phyloP scores from a whole-genome alignment of 2,329 filamentous ascomycete species.

The Cercospora sp. region DNA sequence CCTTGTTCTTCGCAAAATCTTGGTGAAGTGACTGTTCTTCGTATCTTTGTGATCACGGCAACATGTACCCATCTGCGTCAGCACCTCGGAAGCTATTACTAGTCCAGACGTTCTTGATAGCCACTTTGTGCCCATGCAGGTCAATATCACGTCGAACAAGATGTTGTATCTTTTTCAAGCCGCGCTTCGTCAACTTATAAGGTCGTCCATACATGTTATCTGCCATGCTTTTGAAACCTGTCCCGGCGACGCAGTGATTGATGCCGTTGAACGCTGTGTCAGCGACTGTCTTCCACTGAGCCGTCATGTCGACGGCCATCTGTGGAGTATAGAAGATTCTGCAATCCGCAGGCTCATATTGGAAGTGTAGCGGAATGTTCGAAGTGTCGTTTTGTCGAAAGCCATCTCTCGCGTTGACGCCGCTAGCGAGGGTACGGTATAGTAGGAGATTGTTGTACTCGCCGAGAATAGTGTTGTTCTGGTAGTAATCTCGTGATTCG shows the following conservation, averaged over 20 bases:
- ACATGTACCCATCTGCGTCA: slow-evolving; percentile 16
- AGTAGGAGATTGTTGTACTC: slow-evolving; percentile 33
- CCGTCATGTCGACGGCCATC: slow-evolving; percentile 51
- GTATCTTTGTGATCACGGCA: neutral
- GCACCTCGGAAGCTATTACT: slow-evolving; percentile 24
- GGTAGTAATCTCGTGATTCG: slow-evolving; percentile 31
- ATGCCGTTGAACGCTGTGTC: slow-evolving; percentile 37
- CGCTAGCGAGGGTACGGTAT: slow-evolving; percentile 27
- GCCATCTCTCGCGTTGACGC: slow-evolving; percentile 37
- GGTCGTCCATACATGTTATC: slow-evolving; percentile 15
- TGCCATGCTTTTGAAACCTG: neutral
- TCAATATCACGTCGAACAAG: slow-evolving; percentile 28
- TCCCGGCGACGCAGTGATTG: slow-evolving; percentile 37
- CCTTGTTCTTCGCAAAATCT: neutral
- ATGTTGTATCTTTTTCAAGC: slow-evolving; percentile 17
- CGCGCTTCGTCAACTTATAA: slow-evolving; percentile 3
- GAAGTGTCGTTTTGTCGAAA: slow-evolving; percentile 39
- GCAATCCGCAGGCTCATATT: slow-evolving; percentile 52
- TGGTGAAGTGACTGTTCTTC: neutral
- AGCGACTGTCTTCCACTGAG: slow-evolving; percentile 49
- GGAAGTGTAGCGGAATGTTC: slow-evolving; percentile 51
- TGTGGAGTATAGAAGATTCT: slow-evolving; percentile 53
- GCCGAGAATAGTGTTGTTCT: slow-evolving; percentile 31
- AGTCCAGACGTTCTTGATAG: slow-evolving; percentile 30
- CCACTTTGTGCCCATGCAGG: slow-evolving; percentile 22